phyloP scores from a whole-genome alignment of 371 early-diverging fungal species.

The Apophysomyces variabilis region DNA sequence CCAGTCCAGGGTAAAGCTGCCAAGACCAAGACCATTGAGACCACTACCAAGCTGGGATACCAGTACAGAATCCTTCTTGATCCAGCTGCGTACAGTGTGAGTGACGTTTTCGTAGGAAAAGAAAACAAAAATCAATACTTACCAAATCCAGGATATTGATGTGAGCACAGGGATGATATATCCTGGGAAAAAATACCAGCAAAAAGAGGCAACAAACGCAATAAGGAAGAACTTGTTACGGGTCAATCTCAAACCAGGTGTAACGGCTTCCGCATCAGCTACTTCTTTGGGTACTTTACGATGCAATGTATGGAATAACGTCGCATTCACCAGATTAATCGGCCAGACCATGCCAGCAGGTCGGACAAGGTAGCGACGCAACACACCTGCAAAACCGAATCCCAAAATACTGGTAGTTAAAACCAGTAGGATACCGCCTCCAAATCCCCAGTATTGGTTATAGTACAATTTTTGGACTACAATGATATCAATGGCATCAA shows the following conservation, averaged over 20 bases:
- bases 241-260: slow-evolving; percentile 35
- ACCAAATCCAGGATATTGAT: slow-evolving; percentile 54
- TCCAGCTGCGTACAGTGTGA: slow-evolving; percentile 42
- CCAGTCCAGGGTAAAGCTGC: slow-evolving; percentile 69
- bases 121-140: slow-evolving; percentile 7
- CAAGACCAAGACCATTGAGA: slow-evolving; percentile 60
- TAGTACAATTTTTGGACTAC: slow-evolving; percentile 72
- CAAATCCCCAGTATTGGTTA: slow-evolving; percentile 65
- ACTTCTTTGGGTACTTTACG: slow-evolving; percentile 42
- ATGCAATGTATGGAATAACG: slow-evolving; percentile 79
- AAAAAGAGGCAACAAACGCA: slow-evolving; percentile 46
- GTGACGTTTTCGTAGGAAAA: not conserved
- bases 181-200: slow-evolving; percentile 59
- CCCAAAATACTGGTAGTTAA: slow-evolving; percentile 75
- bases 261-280: slow-evolving; percentile 34
- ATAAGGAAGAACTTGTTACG: slow-evolving; percentile 72
- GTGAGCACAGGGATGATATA: slow-evolving; percentile 61
- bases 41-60: slow-evolving; percentile 60
- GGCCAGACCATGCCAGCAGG: slow-evolving; percentile 90
- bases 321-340: slow-evolving; percentile 70
- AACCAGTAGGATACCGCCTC: slow-evolving; percentile 65
- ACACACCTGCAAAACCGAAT: slow-evolving; percentile 84
- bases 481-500: slow-evolving; percentile 78
- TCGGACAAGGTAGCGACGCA: slow-evolving; percentile 76
- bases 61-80: slow-evolving; percentile 64